Evolutionary conservation across 257 asterid genomes (phyloP), one percentile per base, ranked within the genome.

Genomic region (Solanum verrucosum): DNA sequence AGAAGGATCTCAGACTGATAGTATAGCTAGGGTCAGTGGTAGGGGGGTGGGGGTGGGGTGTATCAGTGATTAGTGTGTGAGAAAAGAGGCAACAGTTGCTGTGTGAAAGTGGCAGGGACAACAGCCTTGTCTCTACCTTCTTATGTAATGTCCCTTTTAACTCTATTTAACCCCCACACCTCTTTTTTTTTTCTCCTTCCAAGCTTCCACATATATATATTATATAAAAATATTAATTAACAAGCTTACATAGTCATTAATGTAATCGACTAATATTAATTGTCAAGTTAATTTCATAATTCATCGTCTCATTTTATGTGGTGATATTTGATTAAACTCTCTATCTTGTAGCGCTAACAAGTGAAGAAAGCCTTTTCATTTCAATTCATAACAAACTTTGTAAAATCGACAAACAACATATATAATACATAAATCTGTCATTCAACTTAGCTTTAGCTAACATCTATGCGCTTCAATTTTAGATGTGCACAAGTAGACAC

Each of bases 101-200:
- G 91, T 90, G 90, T 88, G 90, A 84, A 68, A 37, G 75, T 38
- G 29, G 87, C 89, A 88, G 44, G 49, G 91, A 86, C 91, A 87
- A 86, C 93, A 84, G 88, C 88, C 87, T 91, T 94, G 95, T 92
- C 93, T 84, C 95, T 92, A 78, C 94, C 91, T 89, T 87, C 92
- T 78, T 81, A 88, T 91, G 94, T 89, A 90, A 89, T 90, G 93
- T 94, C 96, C 90, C 92, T 92, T 90, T 90, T 89, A 88, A 34
- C 67, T 77, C 74, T 40, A 60, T 52, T 34, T 33, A 52, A 46
- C 23, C 88, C 85, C 82, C 77, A 70, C 77, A 75, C 44, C 59
- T 6, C 74, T 78, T 7, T 33, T 27, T 20, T 25, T 25, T 65
- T 4, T 29, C 12, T 70, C 23, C 37, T 31, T 40, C 7, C 60